A percentile compares a stretch with the other conserved stretches of the same genome.
Evolutionary conservation across 495 filamentous ascomycete genomes (phyloP).

Genomic region (Hyaloscypha finlandica): DNA sequence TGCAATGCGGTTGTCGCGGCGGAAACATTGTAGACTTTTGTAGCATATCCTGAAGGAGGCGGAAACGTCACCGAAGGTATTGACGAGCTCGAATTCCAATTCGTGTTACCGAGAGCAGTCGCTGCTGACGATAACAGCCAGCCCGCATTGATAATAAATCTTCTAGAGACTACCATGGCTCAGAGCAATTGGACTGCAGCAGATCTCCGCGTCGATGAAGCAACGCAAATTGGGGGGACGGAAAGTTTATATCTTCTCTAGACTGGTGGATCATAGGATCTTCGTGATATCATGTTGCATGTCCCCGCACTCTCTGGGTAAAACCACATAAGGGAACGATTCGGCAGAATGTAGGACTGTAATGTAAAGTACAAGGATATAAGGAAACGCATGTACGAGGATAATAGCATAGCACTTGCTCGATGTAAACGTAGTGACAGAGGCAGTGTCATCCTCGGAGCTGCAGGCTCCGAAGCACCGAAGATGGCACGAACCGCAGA

Average conservation of each 20-base stretch:
- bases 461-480: background rate
- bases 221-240: background rate
- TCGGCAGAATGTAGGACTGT: too few relatives aligned
- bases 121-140: background rate
- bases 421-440: background rate
- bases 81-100: background rate
- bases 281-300: background rate
- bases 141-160: background rate
- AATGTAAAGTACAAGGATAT: too few relatives aligned
- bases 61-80: slow-evolving; percentile 13
- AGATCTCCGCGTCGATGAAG: too few relatives aligned
- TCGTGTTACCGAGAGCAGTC: background rate
- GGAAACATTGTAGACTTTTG: slow-evolving; percentile 43
- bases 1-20: slow-evolving; percentile 39
- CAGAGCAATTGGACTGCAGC: background rate
- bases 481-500: background rate
- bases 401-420: background rate
- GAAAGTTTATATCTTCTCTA: background rate
- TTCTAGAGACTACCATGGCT: background rate
- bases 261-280: background rate
- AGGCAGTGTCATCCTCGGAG: background rate
- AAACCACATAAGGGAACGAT: too few relatives aligned
- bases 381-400: background rate
- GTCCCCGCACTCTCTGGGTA: too few relatives aligned
- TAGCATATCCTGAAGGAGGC: slow-evolving; percentile 19